Conservation (phyloP, 257 asterid species). For the Thymus mandschuricus region DNA sequence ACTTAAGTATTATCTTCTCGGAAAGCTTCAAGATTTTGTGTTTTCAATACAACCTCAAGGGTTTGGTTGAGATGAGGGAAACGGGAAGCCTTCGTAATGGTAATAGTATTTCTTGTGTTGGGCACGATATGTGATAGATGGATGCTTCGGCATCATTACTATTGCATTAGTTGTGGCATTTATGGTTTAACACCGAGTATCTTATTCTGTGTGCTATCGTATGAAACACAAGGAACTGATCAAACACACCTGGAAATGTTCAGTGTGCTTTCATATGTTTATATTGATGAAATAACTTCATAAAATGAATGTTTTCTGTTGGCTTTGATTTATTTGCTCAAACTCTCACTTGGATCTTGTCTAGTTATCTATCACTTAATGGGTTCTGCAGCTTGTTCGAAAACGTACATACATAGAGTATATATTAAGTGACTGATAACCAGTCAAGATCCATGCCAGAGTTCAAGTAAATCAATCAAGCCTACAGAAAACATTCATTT, state of each 20-base stretch:
- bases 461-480: too few species aligned
- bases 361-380: background rate
- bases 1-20: background rate
- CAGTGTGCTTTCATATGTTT: slow-evolving; percentile 3
- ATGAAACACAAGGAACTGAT: background rate
- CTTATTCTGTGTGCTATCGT: background rate
- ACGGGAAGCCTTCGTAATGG: background rate
- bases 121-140: background rate
- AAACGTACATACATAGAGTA: too few species aligned
- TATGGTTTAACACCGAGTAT: background rate
- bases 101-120: background rate
- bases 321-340: background rate
- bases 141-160: background rate
- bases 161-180: background rate
- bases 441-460: too few species aligned
- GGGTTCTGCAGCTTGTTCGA: background rate
- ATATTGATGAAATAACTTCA: background rate
- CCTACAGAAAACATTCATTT: too few species aligned
- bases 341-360: background rate
- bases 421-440: too few species aligned
- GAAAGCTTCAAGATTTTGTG: background rate
- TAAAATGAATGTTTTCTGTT: background rate
- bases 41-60: background rate
- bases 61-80: background rate
- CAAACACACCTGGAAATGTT: background rate